Percentiles rank a stretch among this genome's conserved stretches.
Evolutionary conservation across 2,329 filamentous ascomycete genomes (phyloP).

Genomic region (Monilinia vaccinii-corymbosi): DNA sequence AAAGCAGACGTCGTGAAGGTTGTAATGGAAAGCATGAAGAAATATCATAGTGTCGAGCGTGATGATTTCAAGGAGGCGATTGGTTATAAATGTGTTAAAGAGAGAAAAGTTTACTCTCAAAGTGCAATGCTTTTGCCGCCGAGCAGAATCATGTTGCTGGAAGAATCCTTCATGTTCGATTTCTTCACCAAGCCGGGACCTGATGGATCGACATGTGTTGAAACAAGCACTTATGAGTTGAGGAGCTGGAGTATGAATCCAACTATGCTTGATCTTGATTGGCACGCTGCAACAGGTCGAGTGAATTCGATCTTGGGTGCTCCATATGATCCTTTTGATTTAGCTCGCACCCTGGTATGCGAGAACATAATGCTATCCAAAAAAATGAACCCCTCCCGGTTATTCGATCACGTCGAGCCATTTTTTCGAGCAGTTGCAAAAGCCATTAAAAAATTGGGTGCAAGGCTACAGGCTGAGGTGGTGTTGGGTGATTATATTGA

Average conservation of each 20-base stretch:
- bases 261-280: not conserved
- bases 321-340: not conserved
- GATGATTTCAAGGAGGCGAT: not conserved
- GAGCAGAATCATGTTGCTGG: not conserved
- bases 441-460: constrained; percentile 8
- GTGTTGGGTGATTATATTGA: constrained; percentile 16
- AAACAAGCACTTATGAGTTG: not conserved
- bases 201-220: not conserved
- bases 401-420: constrained; percentile 13
- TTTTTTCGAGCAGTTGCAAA: constrained; percentile 13
- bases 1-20: not conserved
- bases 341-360: not conserved
- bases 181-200: not conserved
- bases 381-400: no score
- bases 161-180: not conserved
- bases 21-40: not conserved
- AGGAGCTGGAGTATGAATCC: not conserved
- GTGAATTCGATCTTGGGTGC: no score
- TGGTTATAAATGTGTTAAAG: not conserved
- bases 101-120: not conserved
- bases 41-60: not conserved
- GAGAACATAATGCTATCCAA: no score
- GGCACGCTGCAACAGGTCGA: not conserved
- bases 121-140: not conserved
- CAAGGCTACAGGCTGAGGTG: constrained; percentile 12